Conservation (phyloP, 306 rosid genomes). For the Vigna reflexopilosa region DNA sequence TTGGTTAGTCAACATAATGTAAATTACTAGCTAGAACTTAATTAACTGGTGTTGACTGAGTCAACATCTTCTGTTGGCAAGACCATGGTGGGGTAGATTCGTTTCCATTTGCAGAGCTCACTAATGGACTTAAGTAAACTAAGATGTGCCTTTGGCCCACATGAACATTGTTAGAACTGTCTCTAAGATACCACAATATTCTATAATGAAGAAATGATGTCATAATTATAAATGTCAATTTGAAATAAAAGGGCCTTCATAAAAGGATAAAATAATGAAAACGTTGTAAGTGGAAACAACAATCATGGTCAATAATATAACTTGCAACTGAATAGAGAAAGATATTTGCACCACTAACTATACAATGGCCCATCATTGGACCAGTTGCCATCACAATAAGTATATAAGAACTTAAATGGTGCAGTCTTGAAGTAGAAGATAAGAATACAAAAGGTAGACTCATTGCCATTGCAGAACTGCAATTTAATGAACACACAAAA, state of each 20-base stretch:
- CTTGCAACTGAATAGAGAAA: not conserved
- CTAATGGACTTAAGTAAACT: not conserved
- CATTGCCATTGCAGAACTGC: constrained; percentile 22
- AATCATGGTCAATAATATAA: constrained; percentile 2
- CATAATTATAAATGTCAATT: constrained; percentile 1
- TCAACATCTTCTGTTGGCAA: not conserved
- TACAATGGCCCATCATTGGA: constrained; percentile 13
- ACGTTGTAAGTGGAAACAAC: constrained; percentile 14
- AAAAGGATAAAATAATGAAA: not conserved
- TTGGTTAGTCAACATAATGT: not conserved
- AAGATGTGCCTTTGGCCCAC: constrained; percentile 23
- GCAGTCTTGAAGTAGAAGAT: constrained; percentile 41
- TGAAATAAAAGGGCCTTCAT: not conserved
- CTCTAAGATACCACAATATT: constrained; percentile 2
- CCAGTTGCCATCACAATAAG: constrained; percentile 19
- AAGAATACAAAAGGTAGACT: constrained; percentile 33
- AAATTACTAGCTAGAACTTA: constrained; percentile 9
- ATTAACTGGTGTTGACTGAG: not conserved
- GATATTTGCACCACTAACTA: constrained; percentile 2
- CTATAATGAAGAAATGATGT: constrained; percentile 5
- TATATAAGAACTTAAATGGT: constrained; percentile 12
- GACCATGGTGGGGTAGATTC: not conserved
- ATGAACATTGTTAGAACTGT: not conserved
- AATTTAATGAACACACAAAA: constrained; percentile 27
- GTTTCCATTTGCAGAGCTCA: not conserved